Evolutionary conservation across 495 filamentous ascomycete species (phyloP), one percentile per base, ranked within the genome.

Genomic region (Aspergillus sparsus): DNA sequence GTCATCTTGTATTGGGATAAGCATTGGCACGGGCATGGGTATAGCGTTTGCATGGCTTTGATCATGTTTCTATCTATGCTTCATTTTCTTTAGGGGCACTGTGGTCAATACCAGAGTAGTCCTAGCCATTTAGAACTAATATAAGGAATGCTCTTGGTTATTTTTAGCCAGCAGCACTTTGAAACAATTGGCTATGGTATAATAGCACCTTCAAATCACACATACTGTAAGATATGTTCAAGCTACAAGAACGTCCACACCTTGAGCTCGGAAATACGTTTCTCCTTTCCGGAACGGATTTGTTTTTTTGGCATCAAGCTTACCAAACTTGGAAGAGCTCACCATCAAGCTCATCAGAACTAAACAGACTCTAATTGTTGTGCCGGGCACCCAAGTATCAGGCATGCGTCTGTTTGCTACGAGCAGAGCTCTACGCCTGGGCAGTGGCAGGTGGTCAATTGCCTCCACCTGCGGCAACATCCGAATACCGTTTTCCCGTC

Each of bases 391-490:
- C 18, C 15, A 7, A 34, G 21, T 34, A 12, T 18, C 15, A 55
- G 62, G 52, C 37, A 83, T 82, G 79, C 74, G 76, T 18, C 59
- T 81, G 34, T 56, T 76, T 51, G 76, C 77, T 46, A 81, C 77
- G 5, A 73, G 77, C 57, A 69, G 78, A 63, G 78, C 71, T 53
- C 70, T 82, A 60, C 71, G 80, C 49, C 65, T 71, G 3, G 70
- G 70, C 65, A 73, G 71, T 56, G 67, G 70, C 57, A 68, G 74
- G 53, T 79, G 77, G 77, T 68, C 69, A 55, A 70, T 74, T 64
- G 61, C 63, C 21, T 49, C 68, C 18, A 34, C 70, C 32, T 66
- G 68, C 21, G 54, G 61, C 51, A 71, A 58, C 61, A 53, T 74
- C 52, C 60, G 61, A 51, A 62, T 72, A 49, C 62, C 73, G n/a